Conservation (phyloP, 768 basidiomycete genomes). For the Lentinula boryana region DNA sequence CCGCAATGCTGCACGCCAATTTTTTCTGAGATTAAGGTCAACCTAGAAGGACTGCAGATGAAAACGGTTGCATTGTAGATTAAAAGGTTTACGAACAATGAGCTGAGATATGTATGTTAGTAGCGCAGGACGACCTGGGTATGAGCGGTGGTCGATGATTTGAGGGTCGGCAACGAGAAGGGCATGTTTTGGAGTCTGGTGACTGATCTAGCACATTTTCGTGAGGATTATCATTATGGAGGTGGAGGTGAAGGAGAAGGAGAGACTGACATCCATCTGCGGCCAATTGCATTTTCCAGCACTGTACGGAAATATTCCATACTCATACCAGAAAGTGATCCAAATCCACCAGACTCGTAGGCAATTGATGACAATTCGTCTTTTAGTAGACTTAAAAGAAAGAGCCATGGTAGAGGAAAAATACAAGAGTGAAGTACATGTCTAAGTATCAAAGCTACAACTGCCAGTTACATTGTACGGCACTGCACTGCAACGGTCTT, state of each 20-base stretch:
- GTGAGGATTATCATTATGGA: background rate
- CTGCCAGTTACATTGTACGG: background rate
- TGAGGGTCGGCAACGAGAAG: slow-evolving; percentile 90
- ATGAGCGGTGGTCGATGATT: slow-evolving; percentile 71
- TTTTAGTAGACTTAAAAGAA: background rate
- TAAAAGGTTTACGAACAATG: slow-evolving; percentile 19
- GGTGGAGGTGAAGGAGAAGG: slow-evolving; percentile 9
- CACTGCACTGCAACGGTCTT: background rate
- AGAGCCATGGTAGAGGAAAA: background rate
- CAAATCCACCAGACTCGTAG: slow-evolving; percentile 46
- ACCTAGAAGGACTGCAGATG: slow-evolving; percentile 24
- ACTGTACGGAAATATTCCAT: slow-evolving; percentile 46
- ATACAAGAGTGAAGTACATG: background rate
- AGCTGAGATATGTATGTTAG: slow-evolving; percentile 56
- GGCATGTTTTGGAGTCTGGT: slow-evolving; percentile 34
- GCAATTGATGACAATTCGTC: background rate
- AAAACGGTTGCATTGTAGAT: background rate
- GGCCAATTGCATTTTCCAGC: slow-evolving; percentile 58
- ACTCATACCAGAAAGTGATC: slow-evolving; percentile 53
- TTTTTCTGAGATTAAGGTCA: slow-evolving; percentile 81
- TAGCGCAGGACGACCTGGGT: slow-evolving; percentile 51
- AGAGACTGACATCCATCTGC: slow-evolving; percentile 7
- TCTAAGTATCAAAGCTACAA: background rate
- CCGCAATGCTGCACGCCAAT: slow-evolving; percentile 63
- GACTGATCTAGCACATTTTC: background rate